phyloP scores from a whole-genome alignment of 306 rosid species.

The Corylus heterophylla region DNA sequence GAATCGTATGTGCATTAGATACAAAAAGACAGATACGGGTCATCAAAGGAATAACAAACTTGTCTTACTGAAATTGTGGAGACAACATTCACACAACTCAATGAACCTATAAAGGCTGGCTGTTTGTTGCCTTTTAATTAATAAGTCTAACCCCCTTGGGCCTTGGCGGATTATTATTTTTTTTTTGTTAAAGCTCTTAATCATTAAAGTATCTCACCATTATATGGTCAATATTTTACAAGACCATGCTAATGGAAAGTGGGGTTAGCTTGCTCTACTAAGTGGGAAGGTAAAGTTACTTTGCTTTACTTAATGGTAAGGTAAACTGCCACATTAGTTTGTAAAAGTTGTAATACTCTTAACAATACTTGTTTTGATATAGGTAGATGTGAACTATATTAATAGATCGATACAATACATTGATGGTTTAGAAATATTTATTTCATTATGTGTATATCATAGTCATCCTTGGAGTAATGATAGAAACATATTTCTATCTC shows the following conservation, averaged over 20 bases:
- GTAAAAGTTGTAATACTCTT: too few species aligned
- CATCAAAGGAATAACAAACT: not conserved
- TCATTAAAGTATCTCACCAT: not conserved
- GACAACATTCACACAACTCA: conserved; percentile 11
- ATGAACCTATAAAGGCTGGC: not conserved
- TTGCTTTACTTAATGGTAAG: not conserved
- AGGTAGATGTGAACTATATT: too few species aligned
- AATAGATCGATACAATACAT: too few species aligned
- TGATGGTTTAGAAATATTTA: too few species aligned
- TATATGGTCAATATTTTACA: not conserved
- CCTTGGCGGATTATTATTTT: not conserved
- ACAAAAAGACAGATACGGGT: not conserved
- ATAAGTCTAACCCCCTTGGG: not conserved
- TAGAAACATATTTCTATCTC: too few species aligned
- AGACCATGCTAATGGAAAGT: not conserved
- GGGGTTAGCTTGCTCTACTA: not conserved
- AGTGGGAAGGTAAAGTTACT: not conserved
- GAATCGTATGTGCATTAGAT: not conserved
- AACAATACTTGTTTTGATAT: too few species aligned
- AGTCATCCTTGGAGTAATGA: too few species aligned
- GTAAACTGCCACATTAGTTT: too few species aligned
- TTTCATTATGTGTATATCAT: too few species aligned
- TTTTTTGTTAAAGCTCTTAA: not conserved
- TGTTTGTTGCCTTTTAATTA: not conserved
- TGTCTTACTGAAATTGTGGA: conserved; percentile 10